These are phyloP conservation scores for Leucogyrophana mollusca DNA, from an alignment of 768 basidiomycete species.

Conservation along the genomic window DNA sequence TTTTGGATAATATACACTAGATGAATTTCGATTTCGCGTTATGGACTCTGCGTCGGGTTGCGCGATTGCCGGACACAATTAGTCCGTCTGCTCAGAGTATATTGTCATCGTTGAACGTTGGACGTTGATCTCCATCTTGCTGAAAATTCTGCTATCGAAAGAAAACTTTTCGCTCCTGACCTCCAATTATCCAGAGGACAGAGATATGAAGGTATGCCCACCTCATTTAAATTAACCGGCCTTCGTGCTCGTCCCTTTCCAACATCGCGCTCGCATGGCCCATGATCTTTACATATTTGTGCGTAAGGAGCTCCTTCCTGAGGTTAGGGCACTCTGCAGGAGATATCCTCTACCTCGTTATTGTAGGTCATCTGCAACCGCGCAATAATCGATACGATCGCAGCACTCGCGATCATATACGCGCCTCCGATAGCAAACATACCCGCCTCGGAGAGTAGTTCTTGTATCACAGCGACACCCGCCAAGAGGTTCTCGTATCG, in stretches of 20 bases:
- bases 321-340: slow-evolving; percentile 45
- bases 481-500: slow-evolving; percentile 36
- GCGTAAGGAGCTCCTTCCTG: slow-evolving; percentile 36
- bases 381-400: slow-evolving; percentile 55
- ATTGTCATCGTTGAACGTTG: too few relatives aligned
- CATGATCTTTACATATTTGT: slow-evolving; percentile 46
- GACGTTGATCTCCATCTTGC: too few relatives aligned
- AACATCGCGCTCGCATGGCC: slow-evolving; percentile 48
- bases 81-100: too few relatives aligned
- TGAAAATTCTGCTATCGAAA: too few relatives aligned
- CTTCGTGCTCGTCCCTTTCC: slow-evolving; percentile 52
- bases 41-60: too few relatives aligned
- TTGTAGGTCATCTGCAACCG: slow-evolving; percentile 35
- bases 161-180: too few relatives aligned
- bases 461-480: slow-evolving; percentile 47
- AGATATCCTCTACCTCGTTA: slow-evolving; percentile 43
- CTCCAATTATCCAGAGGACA: too few relatives aligned
- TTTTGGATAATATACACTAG: too few relatives aligned
- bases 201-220: slow-evolving; percentile 22
- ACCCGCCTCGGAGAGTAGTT: slow-evolving; percentile 45
- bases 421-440: slow-evolving; percentile 32
- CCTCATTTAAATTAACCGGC: slow-evolving; percentile 50
- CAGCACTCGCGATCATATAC: slow-evolving; percentile 60
- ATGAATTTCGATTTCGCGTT: too few relatives aligned
- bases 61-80: too few relatives aligned